Base-by-base conservation (phyloP, 2,329 filamentous ascomycete genomes). In the Ramularia collo-cygni region DNA sequence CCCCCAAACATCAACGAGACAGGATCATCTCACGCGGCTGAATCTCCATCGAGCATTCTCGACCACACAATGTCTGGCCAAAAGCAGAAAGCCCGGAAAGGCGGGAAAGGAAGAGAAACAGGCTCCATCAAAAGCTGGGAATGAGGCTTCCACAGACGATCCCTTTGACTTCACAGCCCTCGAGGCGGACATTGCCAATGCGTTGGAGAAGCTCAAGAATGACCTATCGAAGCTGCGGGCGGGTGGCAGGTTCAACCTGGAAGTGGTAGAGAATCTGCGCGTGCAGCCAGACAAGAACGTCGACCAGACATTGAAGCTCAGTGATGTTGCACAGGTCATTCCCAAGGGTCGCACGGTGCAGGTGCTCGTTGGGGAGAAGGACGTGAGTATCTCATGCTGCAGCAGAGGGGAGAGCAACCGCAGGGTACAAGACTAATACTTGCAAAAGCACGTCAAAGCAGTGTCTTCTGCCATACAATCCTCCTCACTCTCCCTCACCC, bases 311-410 rank as follows among this genome's bases (percentile, higher is more conserved):
- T 68, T 75, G 35, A 69, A 65, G 46, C 52, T 85, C 36, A 70
- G 72, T 8, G 79, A 83, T 55, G 55, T 85, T 41, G 81, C 79
- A 2, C 80, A 83, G 55, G 76, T 85, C 12, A 67, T 84, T 28
- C 77, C 78, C 0, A 79, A 80, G 53, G 79, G 79, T 8, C 63
- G 79, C 40, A 70, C 69, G 51, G 59, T 83, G 19, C 73, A 76
- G 43, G 66, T 85, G n/a, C 58, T 82, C 15, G 76, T 76, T 28
- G 75, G 77, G 10, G 81, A 85, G 54, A 72, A 77, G 53, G 74
- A 76, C 43, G 79, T 82, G 57, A 52, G 71, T 66, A 24, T 24
- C 6, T 10, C 21, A 24, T 24, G 48, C 21, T 37, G 18, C 16
- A 15, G 24, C 12, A 5, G 13, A 7, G 31, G 35, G 7, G 27